Base-by-base conservation (phyloP, 495 filamentous ascomycete species). In the Cetradonia linearis region DNA sequence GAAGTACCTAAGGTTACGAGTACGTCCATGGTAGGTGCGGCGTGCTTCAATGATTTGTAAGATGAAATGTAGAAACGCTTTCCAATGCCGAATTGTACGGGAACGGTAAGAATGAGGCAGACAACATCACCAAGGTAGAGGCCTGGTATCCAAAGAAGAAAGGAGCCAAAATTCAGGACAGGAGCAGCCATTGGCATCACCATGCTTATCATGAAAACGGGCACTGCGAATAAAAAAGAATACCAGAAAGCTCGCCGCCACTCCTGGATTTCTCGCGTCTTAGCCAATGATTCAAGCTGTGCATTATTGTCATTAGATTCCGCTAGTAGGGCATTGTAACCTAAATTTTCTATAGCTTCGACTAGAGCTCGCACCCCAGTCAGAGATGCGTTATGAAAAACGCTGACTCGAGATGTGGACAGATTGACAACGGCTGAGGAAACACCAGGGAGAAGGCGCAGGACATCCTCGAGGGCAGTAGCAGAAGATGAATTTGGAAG, bases 271-370 rank as follows among this genome's bases (percentile, higher is more conserved):
- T 99, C 93, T 60, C 87, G 91, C 0, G 92, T 96, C 70, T 99
- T 99, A 11, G 94, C 84, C 4, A 99, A 77, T 1, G 92, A 96
- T 69, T 99, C 88, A 2, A 99, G 79, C 69, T 99, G 93, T 5
- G 94, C 92, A 70, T 95, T 95, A 67, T 91, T 97, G 68, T 99
- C 94, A 61, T 97, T 89, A 46, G 84, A 83, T 64, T 97, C 91
- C 2, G 92, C 84, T 28, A 96, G 77, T 7, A 99, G 75, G 10
- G 92, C 93, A 68, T 96, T 96, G 70, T 88, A 88, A 5, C 89
- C 88, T 9, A 79, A 72, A 25, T 76, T 78, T 72, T 99, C 93
- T 53, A 95, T 83, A 11, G 83, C 75, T 61, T 89, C 88, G 23
- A 96, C 91, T 42, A 97, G 76, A 13, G 81, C 80, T 30, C 93